Percentiles rank a stretch among this genome's conserved stretches.
Evolutionary conservation across 352 stramenopile species (phyloP).

Genomic region (Globisporangium cystogenes): DNA sequence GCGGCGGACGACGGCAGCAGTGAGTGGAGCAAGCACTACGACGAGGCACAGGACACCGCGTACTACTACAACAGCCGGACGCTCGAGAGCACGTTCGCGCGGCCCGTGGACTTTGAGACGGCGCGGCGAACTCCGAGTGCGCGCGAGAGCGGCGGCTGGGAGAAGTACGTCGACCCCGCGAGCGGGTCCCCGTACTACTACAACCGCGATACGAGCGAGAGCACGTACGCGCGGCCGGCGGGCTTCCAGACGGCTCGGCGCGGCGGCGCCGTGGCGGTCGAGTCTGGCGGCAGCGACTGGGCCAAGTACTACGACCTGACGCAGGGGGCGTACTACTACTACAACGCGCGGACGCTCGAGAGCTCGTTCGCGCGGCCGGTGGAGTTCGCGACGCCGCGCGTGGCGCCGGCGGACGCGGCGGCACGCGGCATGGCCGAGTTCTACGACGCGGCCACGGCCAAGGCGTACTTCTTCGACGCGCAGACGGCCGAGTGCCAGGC

Average conservation of each 20-base stretch:
- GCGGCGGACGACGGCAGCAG: background rate
- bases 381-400: conserved; percentile 37
- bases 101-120: conserved; percentile 24
- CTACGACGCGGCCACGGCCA: conserved; percentile 33
- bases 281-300: conserved; percentile 15
- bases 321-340: conserved; percentile 60
- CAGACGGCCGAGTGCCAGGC: conserved; percentile 47
- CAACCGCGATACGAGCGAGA: conserved; percentile 53
- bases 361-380: conserved; percentile 32
- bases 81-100: conserved; percentile 57
- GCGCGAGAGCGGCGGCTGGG: background rate
- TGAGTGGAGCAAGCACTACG: conserved; percentile 63
- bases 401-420: conserved; percentile 12
- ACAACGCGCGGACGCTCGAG: conserved; percentile 43
- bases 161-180: background rate
- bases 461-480: conserved; percentile 39
- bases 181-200: conserved; percentile 39
- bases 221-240: conserved; percentile 36
- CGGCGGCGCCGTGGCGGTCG: conserved; percentile 8
- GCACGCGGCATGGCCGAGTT: conserved; percentile 17
- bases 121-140: background rate
- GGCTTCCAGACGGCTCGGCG: conserved; percentile 18
- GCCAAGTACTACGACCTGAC: conserved; percentile 56
- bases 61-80: conserved; percentile 85
- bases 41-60: conserved; percentile 30